Percentiles rank a stretch among this genome's conserved stretches.
Evolutionary conservation across 257 asterid species (phyloP).

Genomic region (Plantago ovata): DNA sequence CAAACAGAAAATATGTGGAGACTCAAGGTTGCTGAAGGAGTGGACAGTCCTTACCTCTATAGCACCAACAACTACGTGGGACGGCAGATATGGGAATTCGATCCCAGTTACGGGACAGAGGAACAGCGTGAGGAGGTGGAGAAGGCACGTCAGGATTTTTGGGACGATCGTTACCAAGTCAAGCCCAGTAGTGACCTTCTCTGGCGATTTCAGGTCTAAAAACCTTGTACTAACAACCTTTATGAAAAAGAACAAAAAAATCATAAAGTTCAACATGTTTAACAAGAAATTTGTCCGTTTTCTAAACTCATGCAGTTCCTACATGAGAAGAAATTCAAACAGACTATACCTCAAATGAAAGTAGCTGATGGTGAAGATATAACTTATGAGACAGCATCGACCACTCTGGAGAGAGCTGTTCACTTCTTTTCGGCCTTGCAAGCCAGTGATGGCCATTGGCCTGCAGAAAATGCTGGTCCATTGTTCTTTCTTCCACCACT

Average conservation of each 20-base stretch:
- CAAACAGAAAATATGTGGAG: conserved; percentile 8
- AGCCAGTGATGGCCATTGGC: conserved; percentile 90
- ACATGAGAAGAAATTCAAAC: conserved; percentile 65
- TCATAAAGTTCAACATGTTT: no score
- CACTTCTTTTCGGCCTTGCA: conserved; percentile 75
- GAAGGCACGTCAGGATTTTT: not conserved
- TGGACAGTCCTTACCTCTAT: not conserved
- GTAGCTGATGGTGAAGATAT: conserved; percentile 69
- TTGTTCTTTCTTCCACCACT: conserved; percentile 80
- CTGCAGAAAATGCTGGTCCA: conserved; percentile 84
- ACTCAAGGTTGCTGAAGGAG: not conserved
- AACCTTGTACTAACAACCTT: not conserved
- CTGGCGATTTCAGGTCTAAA: not conserved
- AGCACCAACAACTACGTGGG: conserved; percentile 11
- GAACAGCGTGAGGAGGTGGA: not conserved
- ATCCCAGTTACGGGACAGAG: not conserved
- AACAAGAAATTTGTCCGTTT: not conserved
- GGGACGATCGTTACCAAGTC: not conserved
- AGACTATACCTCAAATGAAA: conserved; percentile 58
- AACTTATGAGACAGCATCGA: conserved; percentile 51
- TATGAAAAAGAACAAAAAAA: not conserved
- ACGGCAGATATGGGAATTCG: conserved; percentile 5
- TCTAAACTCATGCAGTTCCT: conserved; percentile 40
- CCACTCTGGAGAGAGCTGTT: conserved; percentile 55
- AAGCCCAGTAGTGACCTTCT: not conserved